A percentile compares a stretch with the other conserved stretches of the same genome.
phyloP scores from a whole-genome alignment of 768 basidiomycete species.

The Rhodotorula taiwanensis region DNA sequence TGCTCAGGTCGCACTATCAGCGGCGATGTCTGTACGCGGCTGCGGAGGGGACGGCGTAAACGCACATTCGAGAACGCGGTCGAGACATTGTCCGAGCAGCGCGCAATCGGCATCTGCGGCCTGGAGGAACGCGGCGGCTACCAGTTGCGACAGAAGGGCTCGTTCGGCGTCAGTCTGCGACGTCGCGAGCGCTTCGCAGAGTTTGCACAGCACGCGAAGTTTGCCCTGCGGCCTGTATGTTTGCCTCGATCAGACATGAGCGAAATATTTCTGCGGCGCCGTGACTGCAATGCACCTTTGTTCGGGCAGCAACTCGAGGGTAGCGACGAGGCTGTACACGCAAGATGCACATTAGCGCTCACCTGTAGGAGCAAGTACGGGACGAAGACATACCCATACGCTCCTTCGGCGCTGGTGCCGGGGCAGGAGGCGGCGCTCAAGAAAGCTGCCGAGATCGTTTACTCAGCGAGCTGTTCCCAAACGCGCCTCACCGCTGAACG shows the following conservation, averaged over 20 bases:
- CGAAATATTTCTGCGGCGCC: not conserved
- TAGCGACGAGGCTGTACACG: not conserved
- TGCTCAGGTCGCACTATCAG: too few species aligned
- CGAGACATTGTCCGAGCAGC: not conserved
- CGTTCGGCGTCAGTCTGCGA: not conserved
- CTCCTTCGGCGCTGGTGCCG: too few species aligned
- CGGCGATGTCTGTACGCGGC: too few species aligned
- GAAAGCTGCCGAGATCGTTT: not conserved
- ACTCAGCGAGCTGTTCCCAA: rapidly evolving
- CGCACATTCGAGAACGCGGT: not conserved
- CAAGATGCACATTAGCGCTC: too few species aligned
- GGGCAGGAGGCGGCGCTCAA: not conserved
- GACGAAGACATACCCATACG: not conserved
- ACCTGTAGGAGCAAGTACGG: not conserved
- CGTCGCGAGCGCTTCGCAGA: not conserved
- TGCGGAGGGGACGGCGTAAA: not conserved
- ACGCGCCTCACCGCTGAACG: not conserved
- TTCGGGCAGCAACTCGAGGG: not conserved
- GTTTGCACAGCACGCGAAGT: not conserved
- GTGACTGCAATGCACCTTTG: not conserved
- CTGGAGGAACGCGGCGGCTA: not conserved
- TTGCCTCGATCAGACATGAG: not conserved
- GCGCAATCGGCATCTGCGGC: not conserved
- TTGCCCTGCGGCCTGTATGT: not conserved
- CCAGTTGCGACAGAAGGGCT: not conserved